These are phyloP conservation scores for Umbelopsis vinacea DNA, from an alignment of 192 early-diverging fungal species.

Conservation along the genomic window DNA sequence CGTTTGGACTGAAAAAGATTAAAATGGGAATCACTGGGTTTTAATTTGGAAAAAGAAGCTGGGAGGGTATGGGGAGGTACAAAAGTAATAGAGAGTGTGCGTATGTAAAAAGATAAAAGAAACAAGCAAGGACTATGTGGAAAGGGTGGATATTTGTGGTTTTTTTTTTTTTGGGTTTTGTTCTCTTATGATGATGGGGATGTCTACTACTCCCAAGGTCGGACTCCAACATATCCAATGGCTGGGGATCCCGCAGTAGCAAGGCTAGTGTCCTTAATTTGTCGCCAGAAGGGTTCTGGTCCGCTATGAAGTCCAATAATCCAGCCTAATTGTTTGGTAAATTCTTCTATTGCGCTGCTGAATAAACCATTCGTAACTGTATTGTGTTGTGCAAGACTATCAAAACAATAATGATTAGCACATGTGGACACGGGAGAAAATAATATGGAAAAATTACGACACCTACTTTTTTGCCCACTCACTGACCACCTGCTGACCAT, in stretches of 20 bases:
- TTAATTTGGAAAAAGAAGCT: neutral
- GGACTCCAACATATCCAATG: conserved; percentile 13
- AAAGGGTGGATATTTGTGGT: neutral
- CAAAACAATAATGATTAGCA: neutral
- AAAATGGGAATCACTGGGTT: neutral
- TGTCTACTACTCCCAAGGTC: conserved; percentile 1
- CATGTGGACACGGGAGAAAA: neutral
- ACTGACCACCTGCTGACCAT: conserved; percentile 75
- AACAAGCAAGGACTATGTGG: no score
- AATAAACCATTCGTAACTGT: conserved; percentile 63
- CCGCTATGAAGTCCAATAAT: conserved; percentile 60
- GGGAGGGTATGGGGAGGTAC: neutral
- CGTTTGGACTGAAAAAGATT: neutral
- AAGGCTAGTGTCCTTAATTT: neutral
- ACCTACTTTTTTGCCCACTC: conserved; percentile 84
- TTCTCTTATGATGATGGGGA: no score
- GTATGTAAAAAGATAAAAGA: neutral
- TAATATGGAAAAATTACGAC: no score
- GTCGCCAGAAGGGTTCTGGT: conserved; percentile 13
- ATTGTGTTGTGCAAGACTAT: conserved; percentile 63
- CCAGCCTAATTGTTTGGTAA: conserved; percentile 71
- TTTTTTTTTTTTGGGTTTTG: no score
- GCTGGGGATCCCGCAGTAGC: conserved; percentile 10
- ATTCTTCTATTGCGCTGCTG: conserved; percentile 60
- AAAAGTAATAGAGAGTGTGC: neutral